Percentiles rank a stretch among this genome's conserved stretches.
Evolutionary conservation across 2,329 filamentous ascomycete species (phyloP).

Genomic region (Samsoniella hepiali): DNA sequence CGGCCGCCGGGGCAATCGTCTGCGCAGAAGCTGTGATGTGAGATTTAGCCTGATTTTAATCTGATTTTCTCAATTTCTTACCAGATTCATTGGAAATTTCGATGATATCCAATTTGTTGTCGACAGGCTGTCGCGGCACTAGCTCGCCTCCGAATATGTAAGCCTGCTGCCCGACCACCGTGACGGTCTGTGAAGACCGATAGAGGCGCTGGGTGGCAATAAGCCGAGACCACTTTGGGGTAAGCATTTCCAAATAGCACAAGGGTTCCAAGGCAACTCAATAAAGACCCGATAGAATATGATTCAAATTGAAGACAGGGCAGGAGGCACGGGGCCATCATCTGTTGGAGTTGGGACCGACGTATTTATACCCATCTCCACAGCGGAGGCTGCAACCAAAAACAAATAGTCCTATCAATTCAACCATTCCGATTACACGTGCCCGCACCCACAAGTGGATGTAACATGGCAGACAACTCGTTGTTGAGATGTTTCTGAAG

Average conservation of each 20-base stretch:
- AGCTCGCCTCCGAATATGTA: constrained; percentile 53
- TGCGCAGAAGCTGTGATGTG: not conserved
- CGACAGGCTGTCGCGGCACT: constrained; percentile 47
- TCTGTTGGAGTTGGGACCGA: no score
- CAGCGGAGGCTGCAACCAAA: no score
- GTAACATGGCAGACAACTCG: not conserved
- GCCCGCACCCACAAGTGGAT: not conserved
- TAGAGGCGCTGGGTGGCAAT: constrained; percentile 33
- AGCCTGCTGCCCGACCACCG: constrained; percentile 36
- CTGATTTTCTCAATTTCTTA: not conserved
- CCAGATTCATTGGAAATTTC: constrained; percentile 24
- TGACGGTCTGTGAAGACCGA: constrained; percentile 49
- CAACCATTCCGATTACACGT: not conserved
- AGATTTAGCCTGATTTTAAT: not conserved
- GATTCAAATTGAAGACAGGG: no score
- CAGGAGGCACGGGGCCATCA: no score
- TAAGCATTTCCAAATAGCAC: constrained; percentile 10
- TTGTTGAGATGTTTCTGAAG: not conserved
- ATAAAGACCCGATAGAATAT: not conserved
- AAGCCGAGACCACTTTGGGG: constrained; percentile 4
- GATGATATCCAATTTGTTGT: constrained; percentile 45
- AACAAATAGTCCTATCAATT: no score
- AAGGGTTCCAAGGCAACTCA: not conserved
- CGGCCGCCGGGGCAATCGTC: constrained; percentile 23
- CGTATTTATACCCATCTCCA: no score